Evolutionary conservation across 1,284 basidiomycete genomes (phyloP).

Genomic region (Naganishia liquefaciens): DNA sequence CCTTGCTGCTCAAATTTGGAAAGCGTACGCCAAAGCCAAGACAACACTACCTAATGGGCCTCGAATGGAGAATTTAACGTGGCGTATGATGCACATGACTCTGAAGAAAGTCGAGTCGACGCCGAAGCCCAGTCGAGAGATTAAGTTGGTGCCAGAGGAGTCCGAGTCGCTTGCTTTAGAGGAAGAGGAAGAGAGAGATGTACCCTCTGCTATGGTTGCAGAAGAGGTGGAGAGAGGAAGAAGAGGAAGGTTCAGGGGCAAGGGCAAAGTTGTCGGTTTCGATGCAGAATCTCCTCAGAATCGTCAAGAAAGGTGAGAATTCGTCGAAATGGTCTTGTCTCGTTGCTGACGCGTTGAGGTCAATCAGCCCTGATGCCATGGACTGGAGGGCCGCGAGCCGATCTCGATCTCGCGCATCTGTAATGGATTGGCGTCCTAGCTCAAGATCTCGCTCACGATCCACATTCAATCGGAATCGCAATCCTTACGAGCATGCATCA

Average conservation of each 20-base stretch:
- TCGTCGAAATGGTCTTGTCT: background rate
- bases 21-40: slow-evolving; percentile 88
- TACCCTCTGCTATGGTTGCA: slow-evolving; percentile 29
- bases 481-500: slow-evolving; percentile 53
- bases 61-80: slow-evolving; percentile 95
- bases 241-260: slow-evolving; percentile 60
- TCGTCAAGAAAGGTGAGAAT: slow-evolving; percentile 26
- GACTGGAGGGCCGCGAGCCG: slow-evolving; percentile 92
- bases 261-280: slow-evolving; percentile 57
- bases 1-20: slow-evolving; percentile 93
- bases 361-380: slow-evolving; percentile 61
- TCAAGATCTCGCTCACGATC: slow-evolving; percentile 55
- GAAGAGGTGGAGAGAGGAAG: slow-evolving; percentile 58
- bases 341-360: slow-evolving; percentile 25
- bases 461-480: slow-evolving; percentile 41
- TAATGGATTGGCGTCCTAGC: slow-evolving; percentile 57
- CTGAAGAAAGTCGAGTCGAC: slow-evolving; percentile 72
- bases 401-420: slow-evolving; percentile 82
- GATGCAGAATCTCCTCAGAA: slow-evolving; percentile 43
- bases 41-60: slow-evolving; percentile 84
- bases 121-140: slow-evolving; percentile 34
- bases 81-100: slow-evolving; percentile 96
- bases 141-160: slow-evolving; percentile 42
- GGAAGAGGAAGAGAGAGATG: slow-evolving; percentile 34
- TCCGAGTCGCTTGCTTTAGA: slow-evolving; percentile 40